Evolutionary conservation across 768 basidiomycete species (phyloP).

Genomic region (Tulasnella sp.): DNA sequence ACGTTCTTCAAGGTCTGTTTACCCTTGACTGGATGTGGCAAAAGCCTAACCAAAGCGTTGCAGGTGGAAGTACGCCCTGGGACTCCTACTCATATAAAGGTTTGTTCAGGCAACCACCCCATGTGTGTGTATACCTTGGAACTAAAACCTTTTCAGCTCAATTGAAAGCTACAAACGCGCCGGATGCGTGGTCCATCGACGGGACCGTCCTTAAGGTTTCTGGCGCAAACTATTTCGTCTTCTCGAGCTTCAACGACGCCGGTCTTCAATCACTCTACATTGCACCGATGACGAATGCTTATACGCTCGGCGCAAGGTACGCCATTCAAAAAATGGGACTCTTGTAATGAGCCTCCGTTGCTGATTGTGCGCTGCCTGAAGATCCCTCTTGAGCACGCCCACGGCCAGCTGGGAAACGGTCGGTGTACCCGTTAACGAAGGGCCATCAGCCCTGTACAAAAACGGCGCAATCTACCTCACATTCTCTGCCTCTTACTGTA

Average conservation of each 20-base stretch:
- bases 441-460: conserved; percentile 10
- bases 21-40: background rate
- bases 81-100: conserved; percentile 6
- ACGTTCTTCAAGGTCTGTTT: conserved; percentile 6
- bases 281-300: conserved; percentile 18
- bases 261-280: conserved; percentile 19
- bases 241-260: background rate
- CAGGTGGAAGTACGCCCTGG: conserved; percentile 2
- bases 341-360: background rate
- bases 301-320: conserved; percentile 5
- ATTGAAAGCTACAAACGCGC: conserved; percentile 3
- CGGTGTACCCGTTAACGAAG: conserved; percentile 1
- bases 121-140: too few species aligned
- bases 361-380: background rate
- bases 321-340: background rate
- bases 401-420: conserved; percentile 9
- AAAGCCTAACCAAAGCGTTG: background rate
- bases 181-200: conserved; percentile 11
- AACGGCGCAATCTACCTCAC: conserved; percentile 10
- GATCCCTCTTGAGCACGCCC: conserved; percentile 7
- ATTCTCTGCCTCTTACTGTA: conserved; percentile 11
- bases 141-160: background rate
- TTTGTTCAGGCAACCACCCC: background rate
- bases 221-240: conserved; percentile 7
- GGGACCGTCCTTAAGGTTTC: background rate